Conservation (phyloP, 2,329 filamentous ascomycete genomes). For the Sclerotinia sclerotiorum region DNA sequence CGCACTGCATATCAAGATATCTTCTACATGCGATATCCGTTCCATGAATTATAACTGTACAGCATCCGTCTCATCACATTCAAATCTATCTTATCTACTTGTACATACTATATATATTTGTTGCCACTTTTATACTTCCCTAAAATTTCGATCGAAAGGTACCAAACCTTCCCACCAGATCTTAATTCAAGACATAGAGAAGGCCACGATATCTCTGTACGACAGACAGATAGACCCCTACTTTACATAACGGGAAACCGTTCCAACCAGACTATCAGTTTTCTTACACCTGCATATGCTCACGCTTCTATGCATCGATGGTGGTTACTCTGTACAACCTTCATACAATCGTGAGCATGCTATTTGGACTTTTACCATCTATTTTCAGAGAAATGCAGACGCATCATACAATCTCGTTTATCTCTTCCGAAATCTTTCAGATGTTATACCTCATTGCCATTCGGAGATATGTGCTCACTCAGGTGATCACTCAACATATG, state of each 20-base stretch:
- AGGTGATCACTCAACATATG: conserved; percentile 19
- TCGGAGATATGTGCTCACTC: neutral
- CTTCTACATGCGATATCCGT: neutral
- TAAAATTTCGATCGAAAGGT: neutral
- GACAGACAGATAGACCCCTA: neutral
- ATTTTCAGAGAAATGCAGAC: neutral
- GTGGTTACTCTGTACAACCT: neutral
- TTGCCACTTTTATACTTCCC: neutral
- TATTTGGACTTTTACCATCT: neutral
- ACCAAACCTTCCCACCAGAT: neutral
- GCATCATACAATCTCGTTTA: neutral
- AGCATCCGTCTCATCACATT: neutral
- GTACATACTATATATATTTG: neutral
- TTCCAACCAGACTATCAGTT: neutral
- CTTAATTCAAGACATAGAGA: neutral
- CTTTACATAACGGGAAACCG: neutral
- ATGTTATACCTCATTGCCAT: neutral
- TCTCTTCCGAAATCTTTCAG: neutral
- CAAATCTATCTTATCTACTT: neutral
- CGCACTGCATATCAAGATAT: neutral
- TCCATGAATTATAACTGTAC: neutral
- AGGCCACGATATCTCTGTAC: neutral
- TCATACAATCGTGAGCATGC: neutral
- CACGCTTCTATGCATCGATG: neutral
- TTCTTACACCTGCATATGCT: neutral